Evolutionary conservation across 2,329 filamentous ascomycete species (phyloP), one percentile per base, ranked within the genome.

Genomic region (Eutypella sp.): DNA sequence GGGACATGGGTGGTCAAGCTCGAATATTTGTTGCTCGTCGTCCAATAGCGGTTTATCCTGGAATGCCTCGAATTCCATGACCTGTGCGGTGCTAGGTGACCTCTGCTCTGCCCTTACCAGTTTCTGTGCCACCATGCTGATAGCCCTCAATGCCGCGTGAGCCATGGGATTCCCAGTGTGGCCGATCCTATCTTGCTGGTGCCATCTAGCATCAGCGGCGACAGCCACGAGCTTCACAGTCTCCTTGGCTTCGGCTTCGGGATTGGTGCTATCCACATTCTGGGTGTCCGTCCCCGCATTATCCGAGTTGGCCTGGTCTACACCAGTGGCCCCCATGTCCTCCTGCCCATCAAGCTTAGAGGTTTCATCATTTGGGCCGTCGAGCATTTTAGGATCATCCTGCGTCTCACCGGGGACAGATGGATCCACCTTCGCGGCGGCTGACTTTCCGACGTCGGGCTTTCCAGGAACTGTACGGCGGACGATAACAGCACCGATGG

Each of bases 101-200:
- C 64, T 64, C 47, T 76, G 67, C 54, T 82, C 78, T 37, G 77
- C 72, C 31, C 77, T 72, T 29, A 82, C 79, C 10, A 82, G 69
- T 59, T 82, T 82, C 58, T 81, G 78, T 3, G 86, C 87, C 46
- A 93, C 84, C 81, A 93, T 89, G 61, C 84, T 89, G 59, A 93
- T 88, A 45, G 84, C 87, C 51, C 89, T 78, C 62, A 92, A 79
- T 6, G 86, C 84, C 18, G 85, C 81, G 60, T 95, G 89, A 22
- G 82, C 85, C 76, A 91, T 84, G 34, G 85, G 81, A 59, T 93
- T 92, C 55, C 83, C 85, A 7, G 73, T 73, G 27, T 68, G 70
- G 31, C 69, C 66, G 20, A 62, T 60, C 48, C 64, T 65, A 45
- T 64, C 73, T 67, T 78, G 74, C 36, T 74, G 70, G 57, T 78